These are phyloP conservation scores for Aspergillus pseudoterreus DNA, from an alignment of 2,329 filamentous ascomycete species.

Conservation along the genomic window DNA sequence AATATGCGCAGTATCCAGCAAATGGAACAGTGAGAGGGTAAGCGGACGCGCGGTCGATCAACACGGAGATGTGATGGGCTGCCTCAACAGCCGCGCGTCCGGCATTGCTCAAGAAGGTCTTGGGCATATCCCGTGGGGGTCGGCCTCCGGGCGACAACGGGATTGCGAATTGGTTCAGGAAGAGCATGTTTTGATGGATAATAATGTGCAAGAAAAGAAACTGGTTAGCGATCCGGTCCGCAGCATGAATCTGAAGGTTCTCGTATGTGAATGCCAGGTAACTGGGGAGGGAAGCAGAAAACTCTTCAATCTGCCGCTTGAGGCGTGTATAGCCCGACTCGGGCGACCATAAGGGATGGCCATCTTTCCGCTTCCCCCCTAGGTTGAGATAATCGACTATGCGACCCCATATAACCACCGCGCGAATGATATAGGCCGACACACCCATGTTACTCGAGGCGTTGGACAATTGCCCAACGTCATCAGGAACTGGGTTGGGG, in stretches of 20 bases:
- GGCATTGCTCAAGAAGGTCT: conserved; percentile 71
- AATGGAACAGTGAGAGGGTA: conserved; percentile 86
- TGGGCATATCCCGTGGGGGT: conserved; percentile 68
- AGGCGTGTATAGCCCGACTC: conserved; percentile 74
- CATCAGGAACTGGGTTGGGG: conserved; percentile 58
- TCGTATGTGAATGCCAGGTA: conserved; percentile 71
- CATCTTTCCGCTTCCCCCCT: conserved; percentile 76
- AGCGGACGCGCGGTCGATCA: conserved; percentile 76
- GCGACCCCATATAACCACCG: conserved; percentile 83
- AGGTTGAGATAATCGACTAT: conserved; percentile 88
- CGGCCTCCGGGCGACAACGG: conserved; percentile 62
- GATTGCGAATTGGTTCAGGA: conserved; percentile 83
- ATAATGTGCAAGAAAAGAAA: conserved; percentile 90
- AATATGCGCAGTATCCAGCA: conserved; percentile 89
- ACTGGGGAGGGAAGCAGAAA: conserved; percentile 66
- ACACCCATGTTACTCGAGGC: conserved; percentile 87
- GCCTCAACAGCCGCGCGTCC: conserved; percentile 74
- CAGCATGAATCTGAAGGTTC: conserved; percentile 79
- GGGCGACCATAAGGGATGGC: conserved; percentile 73
- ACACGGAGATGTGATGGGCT: conserved; percentile 78
- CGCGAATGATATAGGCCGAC: conserved; percentile 81
- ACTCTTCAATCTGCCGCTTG: conserved; percentile 66
- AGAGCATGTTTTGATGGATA: conserved; percentile 83
- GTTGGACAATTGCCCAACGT: conserved; percentile 62
- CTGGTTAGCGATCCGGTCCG: conserved; percentile 82